These are phyloP conservation scores for Candida yuanshanica DNA, from an alignment of 805 yeast genomes.

Conservation along the genomic window DNA sequence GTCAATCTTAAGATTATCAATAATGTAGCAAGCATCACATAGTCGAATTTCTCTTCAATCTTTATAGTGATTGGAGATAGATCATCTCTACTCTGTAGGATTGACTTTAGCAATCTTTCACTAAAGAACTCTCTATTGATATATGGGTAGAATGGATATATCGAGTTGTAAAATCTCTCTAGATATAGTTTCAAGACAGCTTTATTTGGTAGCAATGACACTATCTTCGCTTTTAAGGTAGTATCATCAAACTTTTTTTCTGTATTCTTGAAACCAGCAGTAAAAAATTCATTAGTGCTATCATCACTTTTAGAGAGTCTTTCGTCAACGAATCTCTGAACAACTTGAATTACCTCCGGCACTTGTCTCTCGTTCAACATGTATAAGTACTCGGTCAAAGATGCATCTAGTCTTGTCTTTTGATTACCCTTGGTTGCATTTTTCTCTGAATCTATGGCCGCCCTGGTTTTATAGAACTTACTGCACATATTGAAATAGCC, in stretches of 20 bases:
- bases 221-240: conserved; percentile 28
- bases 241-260: conserved; percentile 18
- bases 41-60: conserved; percentile 35
- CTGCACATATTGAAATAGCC: conserved; percentile 20
- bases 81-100: conserved; percentile 30
- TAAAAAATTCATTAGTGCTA: conserved; percentile 8
- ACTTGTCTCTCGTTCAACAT: conserved; percentile 19
- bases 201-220: conserved; percentile 32
- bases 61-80: conserved; percentile 24
- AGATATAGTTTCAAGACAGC: conserved; percentile 36
- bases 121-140: conserved; percentile 34
- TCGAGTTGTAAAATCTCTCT: conserved; percentile 34
- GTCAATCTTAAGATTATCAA: conserved; percentile 37
- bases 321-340: conserved; percentile 15
- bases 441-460: conserved; percentile 7
- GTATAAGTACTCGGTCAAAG: conserved; percentile 14
- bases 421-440: conserved; percentile 6
- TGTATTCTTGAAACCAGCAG: conserved; percentile 6
- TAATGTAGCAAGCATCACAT: conserved; percentile 34
- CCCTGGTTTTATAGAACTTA: conserved; percentile 10
- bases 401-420: conserved; percentile 20
- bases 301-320: conserved; percentile 11
- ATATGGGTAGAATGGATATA: conserved; percentile 45
- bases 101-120: conserved; percentile 21
- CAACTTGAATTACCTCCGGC: conserved; percentile 16